These are phyloP conservation scores for Poa pratensis DNA, from an alignment of 176 grass and related monocot species.

Conservation along the genomic window DNA sequence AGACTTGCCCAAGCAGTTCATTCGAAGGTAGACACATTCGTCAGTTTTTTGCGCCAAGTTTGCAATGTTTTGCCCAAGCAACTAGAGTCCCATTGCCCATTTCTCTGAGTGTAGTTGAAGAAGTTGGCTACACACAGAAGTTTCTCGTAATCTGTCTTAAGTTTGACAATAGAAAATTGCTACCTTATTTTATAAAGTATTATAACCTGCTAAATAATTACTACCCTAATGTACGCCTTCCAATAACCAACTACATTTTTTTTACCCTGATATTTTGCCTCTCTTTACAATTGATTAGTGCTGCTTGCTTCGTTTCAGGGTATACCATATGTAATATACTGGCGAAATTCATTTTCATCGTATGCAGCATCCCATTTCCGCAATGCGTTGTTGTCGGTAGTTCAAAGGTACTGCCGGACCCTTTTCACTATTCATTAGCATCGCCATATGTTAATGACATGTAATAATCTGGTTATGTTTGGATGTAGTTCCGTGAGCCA, in stretches of 20 bases:
- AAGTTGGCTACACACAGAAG: conserved; percentile 30
- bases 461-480: conserved; percentile 38
- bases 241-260: conserved; percentile 11
- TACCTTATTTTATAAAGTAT: not conserved
- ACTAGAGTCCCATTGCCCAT: conserved; percentile 3
- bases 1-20: conserved; percentile 89
- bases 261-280: not conserved
- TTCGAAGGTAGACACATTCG: conserved; percentile 59
- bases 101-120: conserved; percentile 22
- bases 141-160: not conserved
- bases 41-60: conserved; percentile 28
- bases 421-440: conserved; percentile 31
- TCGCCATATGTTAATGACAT: not conserved
- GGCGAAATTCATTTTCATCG: conserved; percentile 88
- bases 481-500: conserved; percentile 89
- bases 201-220: not conserved
- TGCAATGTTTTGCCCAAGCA: not conserved
- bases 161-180: not conserved
- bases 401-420: conserved; percentile 74
- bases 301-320: conserved; percentile 64
- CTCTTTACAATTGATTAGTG: conserved; percentile 19
- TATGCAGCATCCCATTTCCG: conserved; percentile 95
- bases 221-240: conserved; percentile 11
- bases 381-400: conserved; percentile 85
- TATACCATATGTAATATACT: conserved; percentile 98